Evolutionary conservation across 2,329 filamentous ascomycete genomes (phyloP), one percentile per base, ranked within the genome.

Genomic region (Aspergillus floridensis): DNA sequence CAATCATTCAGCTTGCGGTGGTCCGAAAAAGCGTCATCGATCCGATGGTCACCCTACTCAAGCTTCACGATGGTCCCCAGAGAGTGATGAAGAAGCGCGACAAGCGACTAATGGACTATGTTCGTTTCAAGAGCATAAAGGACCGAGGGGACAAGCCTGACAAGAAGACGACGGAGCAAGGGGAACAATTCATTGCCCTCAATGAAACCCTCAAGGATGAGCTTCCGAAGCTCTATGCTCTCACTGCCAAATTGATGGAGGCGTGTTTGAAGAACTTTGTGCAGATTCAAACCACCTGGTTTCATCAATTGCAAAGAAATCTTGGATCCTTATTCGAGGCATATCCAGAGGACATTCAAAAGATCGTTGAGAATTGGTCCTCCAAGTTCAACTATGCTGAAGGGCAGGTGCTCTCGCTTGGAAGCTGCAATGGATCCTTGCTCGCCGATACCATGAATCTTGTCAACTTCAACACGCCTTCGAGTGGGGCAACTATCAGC

Each of bases 171-270:
- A 81, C 85, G 16, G 92, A 96, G 67, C 86, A 90, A 44, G 91
- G 92, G 21, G 92, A 96, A 69, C 89, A 96, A 72, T 99, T 96
- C 74, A 85, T 91, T 46, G 92, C 92, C 7, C 81, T 99, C 60
- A 98, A 98, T 71, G 91, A 96, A 63, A 92, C 93, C 0, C 82
- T 98, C 60, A 97, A 96, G 76, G 89, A 93, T 65, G 93, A 98
- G 72, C 82, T 99, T 50, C 93, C 93, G 1, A 88, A 88, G 72
- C 83, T 99, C 16, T 96, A 95, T 54, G 78, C 80, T 7, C 79
- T 95, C 63, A 97, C 93, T 1, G 91, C 91, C 62, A 90, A 88
- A 68, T 81, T 97, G 62, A 92, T 95, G 68, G 90, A 92, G 68
- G 88, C 90, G 24, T 93, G 91, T 68, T 82, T 96, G 48, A 86